A percentile compares a stretch with the other conserved stretches of the same genome.
These are phyloP conservation scores for Begonia loranthoides DNA, from an alignment of 306 rosid species.

Conservation along the genomic window DNA sequence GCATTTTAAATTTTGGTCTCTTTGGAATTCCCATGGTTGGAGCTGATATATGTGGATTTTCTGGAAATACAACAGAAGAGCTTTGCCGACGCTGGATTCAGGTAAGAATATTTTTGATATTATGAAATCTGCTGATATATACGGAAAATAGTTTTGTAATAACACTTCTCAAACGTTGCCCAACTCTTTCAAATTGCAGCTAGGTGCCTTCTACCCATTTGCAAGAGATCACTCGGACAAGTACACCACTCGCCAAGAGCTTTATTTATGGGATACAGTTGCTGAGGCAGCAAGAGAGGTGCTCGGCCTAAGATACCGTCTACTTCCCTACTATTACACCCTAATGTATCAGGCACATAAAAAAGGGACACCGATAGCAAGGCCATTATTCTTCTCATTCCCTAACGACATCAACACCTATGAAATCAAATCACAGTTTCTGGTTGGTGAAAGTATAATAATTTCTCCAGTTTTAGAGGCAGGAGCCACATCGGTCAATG, in stretches of 20 bases:
- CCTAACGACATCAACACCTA: constrained; percentile 57
- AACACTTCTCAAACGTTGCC: too few species aligned
- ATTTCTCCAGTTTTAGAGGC: constrained; percentile 61
- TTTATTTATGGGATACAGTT: constrained; percentile 78
- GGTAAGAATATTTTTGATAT: constrained; percentile 23
- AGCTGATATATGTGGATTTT: constrained; percentile 87
- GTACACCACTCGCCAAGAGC: constrained; percentile 46
- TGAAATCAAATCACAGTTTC: constrained; percentile 57
- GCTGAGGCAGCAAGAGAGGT: constrained; percentile 73
- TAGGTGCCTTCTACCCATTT: constrained; percentile 90
- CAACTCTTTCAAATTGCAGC: constrained; percentile 22
- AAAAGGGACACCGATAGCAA: constrained; percentile 65
- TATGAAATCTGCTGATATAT: neutral
- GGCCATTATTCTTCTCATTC: constrained; percentile 90
- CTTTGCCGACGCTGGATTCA: constrained; percentile 90
- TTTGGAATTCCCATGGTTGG: constrained; percentile 95
- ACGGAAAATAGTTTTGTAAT: too few species aligned
- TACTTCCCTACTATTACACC: constrained; percentile 81
- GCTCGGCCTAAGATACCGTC: constrained; percentile 63
- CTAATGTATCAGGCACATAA: constrained; percentile 60
- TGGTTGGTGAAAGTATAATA: constrained; percentile 56
- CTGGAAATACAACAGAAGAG: constrained; percentile 56
- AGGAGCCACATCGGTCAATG: constrained; percentile 43
- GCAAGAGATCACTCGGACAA: constrained; percentile 65
- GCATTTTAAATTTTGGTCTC: constrained; percentile 58